phyloP scores from a whole-genome alignment of 441 rosid genomes.

The Hura crepitans region DNA sequence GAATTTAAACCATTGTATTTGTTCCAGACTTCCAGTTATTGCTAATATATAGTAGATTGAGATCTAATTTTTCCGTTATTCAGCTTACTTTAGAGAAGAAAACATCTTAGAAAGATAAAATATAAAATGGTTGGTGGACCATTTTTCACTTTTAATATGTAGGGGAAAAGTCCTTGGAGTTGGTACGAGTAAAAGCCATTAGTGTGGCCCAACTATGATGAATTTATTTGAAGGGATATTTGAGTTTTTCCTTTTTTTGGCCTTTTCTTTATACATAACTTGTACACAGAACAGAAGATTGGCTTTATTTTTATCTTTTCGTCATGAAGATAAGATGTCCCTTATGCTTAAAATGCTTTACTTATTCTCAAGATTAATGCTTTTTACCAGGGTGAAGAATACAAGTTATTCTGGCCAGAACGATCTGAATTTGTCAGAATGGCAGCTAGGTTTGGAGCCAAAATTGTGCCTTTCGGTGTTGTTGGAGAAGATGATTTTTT shows the following conservation, averaged over 20 bases:
- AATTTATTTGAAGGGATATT: not conserved
- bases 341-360: not conserved
- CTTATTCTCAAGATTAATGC: not conserved
- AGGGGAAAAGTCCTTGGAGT: not conserved
- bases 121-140: not conserved
- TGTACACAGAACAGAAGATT: not conserved
- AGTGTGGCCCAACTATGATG: not conserved
- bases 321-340: not conserved
- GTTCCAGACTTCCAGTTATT: not conserved
- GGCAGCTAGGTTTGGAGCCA: conserved; percentile 85
- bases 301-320: not conserved
- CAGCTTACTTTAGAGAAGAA: not conserved
- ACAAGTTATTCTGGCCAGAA: conserved; percentile 87
- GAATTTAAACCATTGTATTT: not conserved
- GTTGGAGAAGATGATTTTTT: conserved; percentile 84
- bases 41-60: not conserved
- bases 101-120: not conserved
- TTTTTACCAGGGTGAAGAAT: conserved; percentile 68
- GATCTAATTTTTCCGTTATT: not conserved
- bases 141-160: not conserved
- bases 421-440: conserved; percentile 76
- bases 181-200: not conserved
- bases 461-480: conserved; percentile 74
- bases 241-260: not conserved
- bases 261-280: not conserved